Evolutionary conservation across 1,284 basidiomycete genomes (phyloP).

Genomic region (Rhodofomes roseus): DNA sequence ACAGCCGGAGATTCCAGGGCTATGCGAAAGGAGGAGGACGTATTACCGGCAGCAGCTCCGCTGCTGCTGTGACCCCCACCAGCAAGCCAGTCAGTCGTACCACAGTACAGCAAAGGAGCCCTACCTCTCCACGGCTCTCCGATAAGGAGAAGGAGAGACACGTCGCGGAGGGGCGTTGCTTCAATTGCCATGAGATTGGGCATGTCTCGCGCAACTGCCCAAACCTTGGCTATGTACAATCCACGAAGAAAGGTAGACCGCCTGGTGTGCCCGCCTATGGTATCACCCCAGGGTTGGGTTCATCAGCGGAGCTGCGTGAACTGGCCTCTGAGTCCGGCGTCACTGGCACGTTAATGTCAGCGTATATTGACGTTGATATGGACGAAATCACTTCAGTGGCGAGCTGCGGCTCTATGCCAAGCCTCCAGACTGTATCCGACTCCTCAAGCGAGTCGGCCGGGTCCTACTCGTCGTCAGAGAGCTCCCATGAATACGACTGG

Average conservation of each 20-base stretch:
- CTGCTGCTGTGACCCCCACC: too few species aligned
- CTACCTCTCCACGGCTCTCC: not conserved
- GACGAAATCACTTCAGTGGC: not conserved
- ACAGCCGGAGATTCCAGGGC: too few species aligned
- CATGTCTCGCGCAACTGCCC: slow-evolving; percentile 5
- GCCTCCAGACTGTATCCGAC: not conserved
- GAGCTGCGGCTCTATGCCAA: not conserved
- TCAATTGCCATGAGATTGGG: not conserved
- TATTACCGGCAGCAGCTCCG: too few species aligned
- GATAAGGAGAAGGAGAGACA: not conserved
- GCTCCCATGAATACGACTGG: too few species aligned
- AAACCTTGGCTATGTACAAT: not conserved
- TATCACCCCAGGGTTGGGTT: not conserved
- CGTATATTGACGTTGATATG: not conserved
- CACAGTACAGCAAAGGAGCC: too few species aligned
- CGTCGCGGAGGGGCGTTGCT: not conserved
- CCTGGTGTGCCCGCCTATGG: slow-evolving; percentile 2
- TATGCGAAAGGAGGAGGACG: too few species aligned
- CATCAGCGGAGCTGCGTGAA: not conserved
- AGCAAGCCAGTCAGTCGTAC: too few species aligned
- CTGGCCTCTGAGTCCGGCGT: not conserved
- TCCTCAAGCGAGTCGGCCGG: too few species aligned
- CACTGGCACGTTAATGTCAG: not conserved
- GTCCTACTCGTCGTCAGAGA: too few species aligned
- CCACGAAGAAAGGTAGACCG: not conserved